A percentile compares a stretch with the other conserved stretches of the same genome.
Conservation (phyloP, 306 rosid species). For the Crotalaria pallida region DNA sequence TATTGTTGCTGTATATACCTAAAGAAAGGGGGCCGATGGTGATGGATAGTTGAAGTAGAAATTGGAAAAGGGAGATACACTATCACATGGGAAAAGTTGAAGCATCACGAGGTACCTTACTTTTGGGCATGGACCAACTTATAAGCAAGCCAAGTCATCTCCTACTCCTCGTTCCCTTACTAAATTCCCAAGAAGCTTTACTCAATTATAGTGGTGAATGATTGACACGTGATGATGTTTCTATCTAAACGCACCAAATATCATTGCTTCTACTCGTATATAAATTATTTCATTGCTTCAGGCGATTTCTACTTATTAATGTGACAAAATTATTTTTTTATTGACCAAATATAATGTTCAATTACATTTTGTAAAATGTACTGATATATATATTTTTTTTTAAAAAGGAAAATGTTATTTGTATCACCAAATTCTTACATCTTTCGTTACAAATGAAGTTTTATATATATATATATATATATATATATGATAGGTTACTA, state of each 20-base stretch:
- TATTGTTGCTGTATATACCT: constrained; percentile 6
- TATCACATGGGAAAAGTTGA: constrained; percentile 66
- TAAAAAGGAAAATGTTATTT: too few relatives aligned
- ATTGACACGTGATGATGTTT: constrained; percentile 39
- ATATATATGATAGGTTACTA: too few relatives aligned
- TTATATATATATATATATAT: too few relatives aligned
- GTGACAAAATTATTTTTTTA: neutral
- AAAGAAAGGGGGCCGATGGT: constrained; percentile 16
- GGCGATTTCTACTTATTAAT: too few relatives aligned
- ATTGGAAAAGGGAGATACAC: constrained; percentile 21
- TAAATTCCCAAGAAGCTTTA: constrained; percentile 38
- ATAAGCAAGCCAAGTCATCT: constrained; percentile 33
- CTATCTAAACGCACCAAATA: constrained; percentile 4
- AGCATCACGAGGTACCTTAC: constrained; percentile 45
- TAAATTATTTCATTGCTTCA: too few relatives aligned
- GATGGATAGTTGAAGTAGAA: constrained; percentile 27
- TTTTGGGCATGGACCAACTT: constrained; percentile 37
- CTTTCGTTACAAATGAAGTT: too few relatives aligned
- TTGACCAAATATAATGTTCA: neutral
- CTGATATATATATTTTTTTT: too few relatives aligned
- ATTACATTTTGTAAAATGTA: neutral
- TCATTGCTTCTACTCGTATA: neutral
- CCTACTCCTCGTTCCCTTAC: constrained; percentile 28
- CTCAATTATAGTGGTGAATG: constrained; percentile 1
- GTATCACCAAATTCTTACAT: too few relatives aligned